phyloP scores from a whole-genome alignment of 352 stramenopile genomes.

The Thalassiosira ordinaria region DNA sequence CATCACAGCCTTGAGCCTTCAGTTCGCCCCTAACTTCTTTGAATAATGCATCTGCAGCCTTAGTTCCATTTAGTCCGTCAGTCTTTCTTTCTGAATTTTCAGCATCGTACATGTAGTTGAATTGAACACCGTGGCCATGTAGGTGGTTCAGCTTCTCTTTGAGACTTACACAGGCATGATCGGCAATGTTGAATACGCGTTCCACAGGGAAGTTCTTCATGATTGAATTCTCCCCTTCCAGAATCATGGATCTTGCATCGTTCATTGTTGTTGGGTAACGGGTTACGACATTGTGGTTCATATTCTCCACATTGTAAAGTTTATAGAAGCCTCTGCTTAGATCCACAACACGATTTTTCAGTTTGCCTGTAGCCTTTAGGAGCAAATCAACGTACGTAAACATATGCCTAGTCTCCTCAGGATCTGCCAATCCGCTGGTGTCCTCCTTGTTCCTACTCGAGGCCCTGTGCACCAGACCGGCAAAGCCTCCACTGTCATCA shows the following conservation, averaged over 20 bases:
- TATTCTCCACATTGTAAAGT: background rate
- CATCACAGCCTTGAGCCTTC: background rate
- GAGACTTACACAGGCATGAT: conserved; percentile 21
- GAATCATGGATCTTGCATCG: background rate
- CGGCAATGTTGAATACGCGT: background rate
- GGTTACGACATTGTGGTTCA: background rate
- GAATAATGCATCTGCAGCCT: conserved; percentile 2
- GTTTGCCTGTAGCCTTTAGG: background rate
- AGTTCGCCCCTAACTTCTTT: background rate
- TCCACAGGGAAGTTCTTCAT: conserved; percentile 15
- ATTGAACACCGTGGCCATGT: background rate
- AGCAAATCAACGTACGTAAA: background rate
- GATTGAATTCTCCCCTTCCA: conserved; percentile 1
- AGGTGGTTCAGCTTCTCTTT: background rate
- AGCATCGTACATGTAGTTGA: conserved; percentile 1
- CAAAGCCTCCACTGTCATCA: conserved; percentile 3
- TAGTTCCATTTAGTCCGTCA: conserved; percentile 12
- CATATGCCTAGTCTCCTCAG: background rate
- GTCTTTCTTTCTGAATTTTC: background rate
- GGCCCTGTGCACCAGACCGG: conserved; percentile 2
- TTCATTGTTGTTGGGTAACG: background rate
- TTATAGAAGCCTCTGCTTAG: background rate
- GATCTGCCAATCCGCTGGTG: background rate
- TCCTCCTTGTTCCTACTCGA: conserved; percentile 1
- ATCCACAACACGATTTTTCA: background rate